These are phyloP conservation scores for Tricholoma terreum DNA, from an alignment of 768 basidiomycete genomes.

Conservation along the genomic window DNA sequence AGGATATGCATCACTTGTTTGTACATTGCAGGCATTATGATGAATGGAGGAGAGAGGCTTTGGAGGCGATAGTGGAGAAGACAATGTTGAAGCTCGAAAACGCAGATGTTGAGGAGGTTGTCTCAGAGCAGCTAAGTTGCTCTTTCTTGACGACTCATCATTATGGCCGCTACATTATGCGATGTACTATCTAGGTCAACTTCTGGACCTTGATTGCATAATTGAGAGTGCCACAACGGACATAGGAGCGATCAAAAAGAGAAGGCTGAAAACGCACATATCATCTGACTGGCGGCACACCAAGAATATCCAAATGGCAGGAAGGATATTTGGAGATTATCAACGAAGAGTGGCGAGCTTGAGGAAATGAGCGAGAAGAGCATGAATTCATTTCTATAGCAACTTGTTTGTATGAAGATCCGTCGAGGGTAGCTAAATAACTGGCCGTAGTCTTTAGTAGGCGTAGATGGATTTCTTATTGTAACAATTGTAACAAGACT, in stretches of 20 bases:
- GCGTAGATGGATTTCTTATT: too few relatives aligned
- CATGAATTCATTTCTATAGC: too few relatives aligned
- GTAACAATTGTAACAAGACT: too few relatives aligned
- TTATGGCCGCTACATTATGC: constrained; percentile 4
- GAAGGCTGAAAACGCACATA: too few relatives aligned
- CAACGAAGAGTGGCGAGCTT: too few relatives aligned
- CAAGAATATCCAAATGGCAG: not conserved
- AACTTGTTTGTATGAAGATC: too few relatives aligned
- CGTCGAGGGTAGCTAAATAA: too few relatives aligned
- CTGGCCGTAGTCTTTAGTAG: too few relatives aligned
- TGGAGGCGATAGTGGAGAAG: not conserved
- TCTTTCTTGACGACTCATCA: not conserved
- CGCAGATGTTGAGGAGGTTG: not conserved
- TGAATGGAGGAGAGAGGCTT: not conserved
- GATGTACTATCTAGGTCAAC: constrained; percentile 1
- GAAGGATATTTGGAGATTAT: constrained; percentile 3
- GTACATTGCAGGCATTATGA: not conserved
- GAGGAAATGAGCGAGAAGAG: too few relatives aligned
- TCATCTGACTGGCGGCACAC: constrained; percentile 2
- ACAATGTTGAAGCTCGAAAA: not conserved
- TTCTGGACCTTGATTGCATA: not conserved
- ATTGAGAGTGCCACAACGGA: not conserved
- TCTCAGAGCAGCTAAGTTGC: constrained; percentile 3
- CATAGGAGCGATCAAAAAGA: too few relatives aligned
- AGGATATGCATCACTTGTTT: constrained; percentile 7